phyloP scores from a whole-genome alignment of 2,329 filamentous ascomycete genomes.

The Ophiostoma sp. region DNA sequence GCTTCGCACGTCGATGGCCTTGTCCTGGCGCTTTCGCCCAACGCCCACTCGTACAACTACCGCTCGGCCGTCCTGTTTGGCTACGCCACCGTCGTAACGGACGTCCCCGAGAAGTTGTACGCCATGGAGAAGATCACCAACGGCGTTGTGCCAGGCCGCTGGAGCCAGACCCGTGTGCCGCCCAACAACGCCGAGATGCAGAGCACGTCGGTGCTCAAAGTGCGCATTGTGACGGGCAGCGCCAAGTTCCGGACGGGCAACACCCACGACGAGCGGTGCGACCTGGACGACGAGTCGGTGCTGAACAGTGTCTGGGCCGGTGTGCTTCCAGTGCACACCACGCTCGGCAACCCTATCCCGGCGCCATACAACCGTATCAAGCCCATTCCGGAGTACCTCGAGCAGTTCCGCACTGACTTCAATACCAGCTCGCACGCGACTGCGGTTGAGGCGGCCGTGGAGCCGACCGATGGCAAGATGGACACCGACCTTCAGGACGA shows the following conservation, averaged over 20 bases:
- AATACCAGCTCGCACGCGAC: constrained; percentile 36
- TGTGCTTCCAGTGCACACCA: constrained; percentile 62
- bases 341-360: constrained; percentile 63
- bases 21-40: constrained; percentile 75
- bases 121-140: constrained; percentile 80
- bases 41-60: constrained; percentile 84
- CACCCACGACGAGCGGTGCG: constrained; percentile 56
- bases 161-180: constrained; percentile 67
- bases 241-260: constrained; percentile 71
- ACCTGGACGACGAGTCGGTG: constrained; percentile 47
- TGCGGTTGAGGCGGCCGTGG: constrained; percentile 33
- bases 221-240: constrained; percentile 69
- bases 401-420: constrained; percentile 42
- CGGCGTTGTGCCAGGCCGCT: constrained; percentile 67
- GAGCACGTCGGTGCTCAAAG: constrained; percentile 69
- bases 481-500: not conserved
- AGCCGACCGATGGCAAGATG: constrained; percentile 18
- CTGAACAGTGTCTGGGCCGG: constrained; percentile 55
- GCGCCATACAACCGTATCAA: constrained; percentile 59
- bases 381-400: constrained; percentile 63
- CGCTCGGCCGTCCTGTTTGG: constrained; percentile 78
- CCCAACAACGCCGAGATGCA: constrained; percentile 73
- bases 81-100: constrained; percentile 66
- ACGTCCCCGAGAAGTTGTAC: constrained; percentile 69
- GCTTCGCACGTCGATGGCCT: constrained; percentile 77